Evolutionary conservation across 805 yeast genomes (phyloP), one percentile per base, ranked within the genome.

Genomic region (Hemisphaericaspora nanyangensis): DNA sequence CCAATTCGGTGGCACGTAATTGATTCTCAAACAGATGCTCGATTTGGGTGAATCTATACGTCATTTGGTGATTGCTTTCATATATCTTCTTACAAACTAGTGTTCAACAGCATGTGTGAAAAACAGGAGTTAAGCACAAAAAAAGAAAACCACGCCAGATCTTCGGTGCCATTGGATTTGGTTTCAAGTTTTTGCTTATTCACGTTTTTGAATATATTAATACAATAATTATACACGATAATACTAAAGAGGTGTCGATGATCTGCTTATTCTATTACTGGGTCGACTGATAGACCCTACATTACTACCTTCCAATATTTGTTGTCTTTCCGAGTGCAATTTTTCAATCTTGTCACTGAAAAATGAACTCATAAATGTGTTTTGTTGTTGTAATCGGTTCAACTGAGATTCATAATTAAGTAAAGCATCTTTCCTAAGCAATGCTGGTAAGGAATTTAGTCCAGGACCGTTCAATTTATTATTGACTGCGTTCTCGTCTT

Each of bases 221-320:
- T n/a, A n/a, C n/a, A n/a, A n/a, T n/a, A n/a, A n/a, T n/a, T n/a
- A n/a, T n/a, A n/a, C n/a, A n/a, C n/a, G n/a, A n/a, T n/a, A n/a
- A n/a, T n/a, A n/a, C n/a, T 38, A 49, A 40, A 58, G 49, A 12
- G 73, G 73, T 1, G 73, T 68, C 3, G 68, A 44, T 6, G 65
- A 70, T 29, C 74, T 49, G 46, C 72, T 66, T 5, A 63, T 53
- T 34, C 72, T 51, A 43, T 60, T 63, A 34, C 52, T 59, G 7
- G 63, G 61, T 19, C 72, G 46, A 35, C 60, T 52, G 33, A 51
- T 50, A 1, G 67, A 50, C 2, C 65, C 63, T 12, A 56, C 42
- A 10, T 49, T 46, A 6, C 49, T 44, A 2, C 60, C 48, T 24
- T 67, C 72, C 36, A 65, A 39, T 12, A 60, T 40, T 7, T 47